Base-by-base conservation (phyloP, 140 eudicot genomes). In the Cichorium intybus region DNA sequence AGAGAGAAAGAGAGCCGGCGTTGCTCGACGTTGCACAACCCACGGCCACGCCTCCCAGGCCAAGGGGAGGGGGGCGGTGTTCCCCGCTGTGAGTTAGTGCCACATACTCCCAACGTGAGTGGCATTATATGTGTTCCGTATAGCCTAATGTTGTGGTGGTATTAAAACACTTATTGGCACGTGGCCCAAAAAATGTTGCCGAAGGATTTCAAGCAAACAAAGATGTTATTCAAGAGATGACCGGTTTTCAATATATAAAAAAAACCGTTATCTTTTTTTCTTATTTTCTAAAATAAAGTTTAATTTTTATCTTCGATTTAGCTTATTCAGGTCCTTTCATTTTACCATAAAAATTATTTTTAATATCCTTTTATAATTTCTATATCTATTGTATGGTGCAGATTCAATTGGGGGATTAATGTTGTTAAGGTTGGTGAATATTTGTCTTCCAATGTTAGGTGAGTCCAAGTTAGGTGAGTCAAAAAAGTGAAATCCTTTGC, bases 141-240 rank as follows among this genome's bases (percentile, higher is more conserved):
- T n/a, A n/a, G n/a, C n/a, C n/a, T n/a, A n/a, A n/a, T n/a, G n/a
- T n/a, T n/a, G n/a, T n/a, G n/a, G 80, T 94, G 68, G 85, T 94
- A 63, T 64, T 94, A 24, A 97, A 88, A 64, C 69, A 94, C 76
- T 70, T 94, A 77, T 70, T 94, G 85, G 86, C 97, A 74, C 97
- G 89, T 80, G 99, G 99, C 16, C 99, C 99, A 56, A 94, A 86
- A 69, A 89, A 97, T 64, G 84, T 86, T 64, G 95, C 94, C 12
- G 77, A 88, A 59, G 99, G 84, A 43, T 94, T 94, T 77, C 88
- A 84, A 74, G 48, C 29, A 41, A 91, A 86, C 16, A 76, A 57
- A 70, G 81, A 81, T 59, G 84, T 70, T 70, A 80, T 94, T 31
- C 74, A 48, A 17, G 77, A 75, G 33, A 89, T 89, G 88, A 84